A percentile compares a stretch with the other conserved stretches of the same genome.
Evolutionary conservation across 169 alveolate species (phyloP).

Genomic region (Perkinsus chesapeaki): DNA sequence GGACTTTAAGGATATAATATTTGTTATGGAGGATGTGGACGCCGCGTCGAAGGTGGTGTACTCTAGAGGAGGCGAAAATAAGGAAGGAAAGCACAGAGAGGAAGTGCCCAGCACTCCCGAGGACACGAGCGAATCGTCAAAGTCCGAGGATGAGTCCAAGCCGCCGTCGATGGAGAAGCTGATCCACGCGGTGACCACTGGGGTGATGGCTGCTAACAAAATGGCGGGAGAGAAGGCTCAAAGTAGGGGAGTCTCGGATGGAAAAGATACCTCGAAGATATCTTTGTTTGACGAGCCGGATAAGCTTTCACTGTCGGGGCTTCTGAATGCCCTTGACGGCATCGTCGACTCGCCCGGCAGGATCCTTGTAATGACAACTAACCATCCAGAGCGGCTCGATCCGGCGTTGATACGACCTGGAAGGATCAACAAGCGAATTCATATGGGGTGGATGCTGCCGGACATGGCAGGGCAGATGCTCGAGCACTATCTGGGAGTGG

Average conservation of each 20-base stretch:
- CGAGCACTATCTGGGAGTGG: neutral
- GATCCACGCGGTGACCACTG: constrained; percentile 6
- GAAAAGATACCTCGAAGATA: neutral
- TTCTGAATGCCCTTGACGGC: constrained; percentile 64
- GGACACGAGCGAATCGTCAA: neutral
- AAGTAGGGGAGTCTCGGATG: neutral
- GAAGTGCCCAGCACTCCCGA: neutral
- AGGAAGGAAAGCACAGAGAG: neutral
- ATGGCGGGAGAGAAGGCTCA: neutral
- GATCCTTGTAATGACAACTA: constrained; percentile 60
- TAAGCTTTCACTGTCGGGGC: constrained; percentile 43
- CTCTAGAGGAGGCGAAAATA: neutral
- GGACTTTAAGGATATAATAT: constrained; percentile 18
- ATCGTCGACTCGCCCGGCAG: constrained; percentile 54
- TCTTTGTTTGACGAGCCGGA: neutral
- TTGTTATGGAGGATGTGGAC: constrained; percentile 34
- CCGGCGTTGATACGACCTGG: constrained; percentile 64
- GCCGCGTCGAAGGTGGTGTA: constrained; percentile 24
- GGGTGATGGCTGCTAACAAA: neutral
- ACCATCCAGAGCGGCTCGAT: constrained; percentile 54
- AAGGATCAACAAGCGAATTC: constrained; percentile 31
- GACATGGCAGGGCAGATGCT: neutral
- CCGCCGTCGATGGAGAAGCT: neutral
- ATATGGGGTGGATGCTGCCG: neutral
- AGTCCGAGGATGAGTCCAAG: neutral